Percentiles rank a stretch among this genome's conserved stretches.
Conservation (phyloP, 139 green algal species). For the Eudorina sp. region DNA sequence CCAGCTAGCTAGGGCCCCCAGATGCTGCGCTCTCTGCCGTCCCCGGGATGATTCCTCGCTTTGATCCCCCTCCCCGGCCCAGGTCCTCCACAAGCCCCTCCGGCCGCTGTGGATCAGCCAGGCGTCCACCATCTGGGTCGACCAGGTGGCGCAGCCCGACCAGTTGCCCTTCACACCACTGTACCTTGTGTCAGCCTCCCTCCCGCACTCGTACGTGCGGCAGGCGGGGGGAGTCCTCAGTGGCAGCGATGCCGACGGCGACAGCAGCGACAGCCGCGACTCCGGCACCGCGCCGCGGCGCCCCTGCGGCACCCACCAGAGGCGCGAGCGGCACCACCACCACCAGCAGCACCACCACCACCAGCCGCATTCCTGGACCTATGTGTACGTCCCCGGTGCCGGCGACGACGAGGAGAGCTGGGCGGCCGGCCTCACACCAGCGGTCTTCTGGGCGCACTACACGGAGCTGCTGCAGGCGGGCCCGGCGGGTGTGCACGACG, state of each 20-base stretch:
- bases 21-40: no score
- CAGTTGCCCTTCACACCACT: conserved; percentile 88
- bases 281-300: neutral
- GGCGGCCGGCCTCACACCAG: conserved; percentile 85
- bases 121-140: conserved; percentile 78
- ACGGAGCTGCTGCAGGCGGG: conserved; percentile 71
- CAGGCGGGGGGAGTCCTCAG: conserved; percentile 31
- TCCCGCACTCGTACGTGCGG: conserved; percentile 63
- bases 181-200: conserved; percentile 90
- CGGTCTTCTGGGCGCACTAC: conserved; percentile 78
- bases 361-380: conserved; percentile 39
- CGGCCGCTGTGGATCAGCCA: conserved; percentile 92
- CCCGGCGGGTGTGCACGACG: conserved; percentile 51
- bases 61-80: no score
- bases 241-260: conserved; percentile 32
- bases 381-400: conserved; percentile 78
- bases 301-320: no score
- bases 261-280: neutral
- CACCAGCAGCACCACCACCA: neutral
- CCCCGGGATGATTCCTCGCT: no score
- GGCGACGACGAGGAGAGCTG: conserved; percentile 98
- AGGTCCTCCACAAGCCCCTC: conserved; percentile 90
- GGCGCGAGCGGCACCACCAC: neutral
- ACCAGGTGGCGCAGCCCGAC: conserved; percentile 71
- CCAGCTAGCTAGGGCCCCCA: no score